Percentiles rank a stretch among this genome's conserved stretches.
Conservation (phyloP, 2,329 filamentous ascomycete species). For the Graphilbum sp. region DNA sequence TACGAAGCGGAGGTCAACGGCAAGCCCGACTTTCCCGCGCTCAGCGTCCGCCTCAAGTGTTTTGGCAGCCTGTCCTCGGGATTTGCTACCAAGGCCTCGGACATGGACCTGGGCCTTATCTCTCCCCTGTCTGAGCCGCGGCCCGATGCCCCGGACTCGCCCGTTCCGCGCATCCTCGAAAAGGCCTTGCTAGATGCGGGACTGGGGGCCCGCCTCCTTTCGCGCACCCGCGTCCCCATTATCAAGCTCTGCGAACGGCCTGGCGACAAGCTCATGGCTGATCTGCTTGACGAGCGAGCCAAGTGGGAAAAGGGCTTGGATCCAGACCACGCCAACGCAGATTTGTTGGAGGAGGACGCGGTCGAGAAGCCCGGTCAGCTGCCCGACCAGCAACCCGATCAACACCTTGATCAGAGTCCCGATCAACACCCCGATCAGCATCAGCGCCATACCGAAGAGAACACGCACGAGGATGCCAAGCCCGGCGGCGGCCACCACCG, state of each 20-base stretch:
- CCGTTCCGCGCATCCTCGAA: constrained; percentile 60
- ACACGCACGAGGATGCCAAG: background rate
- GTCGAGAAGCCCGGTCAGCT: constrained; percentile 8
- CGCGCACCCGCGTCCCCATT: constrained; percentile 68
- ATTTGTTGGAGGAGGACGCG: constrained; percentile 16
- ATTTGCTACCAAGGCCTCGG: constrained; percentile 74
- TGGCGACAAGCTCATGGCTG: constrained; percentile 38
- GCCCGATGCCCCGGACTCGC: constrained; percentile 36
- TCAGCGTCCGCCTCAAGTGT: constrained; percentile 51
- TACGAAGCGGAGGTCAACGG: constrained; percentile 29
- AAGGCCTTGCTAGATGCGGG: constrained; percentile 56
- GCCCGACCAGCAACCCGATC: background rate
- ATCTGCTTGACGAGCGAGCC: constrained; percentile 45
- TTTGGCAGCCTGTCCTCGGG: constrained; percentile 75
- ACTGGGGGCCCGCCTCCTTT: constrained; percentile 61
- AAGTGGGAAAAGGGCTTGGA: constrained; percentile 52
- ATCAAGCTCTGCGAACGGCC: constrained; percentile 72
- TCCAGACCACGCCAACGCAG: constrained; percentile 11
- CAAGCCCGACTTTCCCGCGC: constrained; percentile 28
- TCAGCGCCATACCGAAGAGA: no score
- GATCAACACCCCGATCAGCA: no score
- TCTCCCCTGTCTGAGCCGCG: constrained; percentile 41
- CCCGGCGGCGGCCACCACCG: background rate
- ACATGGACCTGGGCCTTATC: constrained; percentile 75
- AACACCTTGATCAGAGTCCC: no score